A percentile compares a stretch with the other conserved stretches of the same genome.
Evolutionary conservation across 345 rosid genomes (phyloP).

Genomic region (Hibiscus mutabilis): DNA sequence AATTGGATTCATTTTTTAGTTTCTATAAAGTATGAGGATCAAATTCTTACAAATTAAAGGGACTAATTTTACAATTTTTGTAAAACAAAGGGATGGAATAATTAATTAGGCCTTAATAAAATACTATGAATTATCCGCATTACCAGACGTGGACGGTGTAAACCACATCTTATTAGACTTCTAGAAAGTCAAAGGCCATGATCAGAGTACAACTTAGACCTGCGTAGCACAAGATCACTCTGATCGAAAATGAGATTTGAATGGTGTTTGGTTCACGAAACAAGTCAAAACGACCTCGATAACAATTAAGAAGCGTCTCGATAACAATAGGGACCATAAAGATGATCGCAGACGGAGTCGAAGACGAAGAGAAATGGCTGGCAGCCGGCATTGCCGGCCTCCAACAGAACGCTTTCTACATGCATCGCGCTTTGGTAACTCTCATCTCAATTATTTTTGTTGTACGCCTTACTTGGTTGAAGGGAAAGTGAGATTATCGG

Average conservation of each 20-base stretch:
- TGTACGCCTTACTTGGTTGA: neutral
- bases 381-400: constrained; percentile 90
- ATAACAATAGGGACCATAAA: constrained; percentile 15
- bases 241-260: constrained; percentile 18
- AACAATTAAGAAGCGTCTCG: constrained; percentile 6
- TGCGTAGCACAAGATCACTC: constrained; percentile 17
- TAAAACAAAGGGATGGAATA: no score
- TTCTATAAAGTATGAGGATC: no score
- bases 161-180: neutral
- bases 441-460: neutral
- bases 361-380: constrained; percentile 97
- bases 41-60: no score
- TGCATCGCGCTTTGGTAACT: constrained; percentile 97
- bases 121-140: neutral
- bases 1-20: no score
- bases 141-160: neutral
- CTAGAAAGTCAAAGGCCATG: neutral
- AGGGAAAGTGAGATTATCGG: neutral
- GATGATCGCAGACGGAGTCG: constrained; percentile 85
- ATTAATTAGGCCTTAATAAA: no score
- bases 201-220: neutral
- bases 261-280: constrained; percentile 20
- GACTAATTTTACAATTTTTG: no score
- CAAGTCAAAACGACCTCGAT: constrained; percentile 33
- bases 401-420: constrained; percentile 93